Evolutionary conservation across 208 protist species (phyloP).

Genomic region (Trypanosomatidae sp.): DNA sequence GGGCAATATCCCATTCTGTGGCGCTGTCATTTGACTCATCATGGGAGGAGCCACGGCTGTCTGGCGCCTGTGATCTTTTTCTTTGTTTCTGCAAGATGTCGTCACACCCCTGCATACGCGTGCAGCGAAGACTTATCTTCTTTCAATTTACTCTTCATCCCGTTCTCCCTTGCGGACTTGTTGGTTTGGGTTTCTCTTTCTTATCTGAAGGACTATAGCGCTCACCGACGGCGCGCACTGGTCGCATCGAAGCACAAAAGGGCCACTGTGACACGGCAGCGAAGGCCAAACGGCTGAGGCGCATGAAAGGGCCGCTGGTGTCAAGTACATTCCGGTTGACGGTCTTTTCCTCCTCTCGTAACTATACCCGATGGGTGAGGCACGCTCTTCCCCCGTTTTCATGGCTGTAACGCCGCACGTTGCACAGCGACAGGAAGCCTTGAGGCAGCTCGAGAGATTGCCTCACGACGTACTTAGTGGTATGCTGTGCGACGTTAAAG

Average conservation of each 20-base stretch:
- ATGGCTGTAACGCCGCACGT: not conserved
- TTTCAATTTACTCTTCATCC: not conserved
- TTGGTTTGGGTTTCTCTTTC: not conserved
- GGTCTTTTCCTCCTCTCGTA: not conserved
- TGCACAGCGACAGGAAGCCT: not conserved
- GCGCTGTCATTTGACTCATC: not conserved
- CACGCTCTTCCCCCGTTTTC: no score
- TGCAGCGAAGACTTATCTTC: not conserved
- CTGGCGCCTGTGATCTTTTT: not conserved
- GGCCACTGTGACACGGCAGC: not conserved
- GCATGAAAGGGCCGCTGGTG: not conserved
- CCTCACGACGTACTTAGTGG: slow-evolving; percentile 86
- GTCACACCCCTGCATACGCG: not conserved
- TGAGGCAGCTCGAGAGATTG: not conserved
- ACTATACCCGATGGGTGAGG: not conserved
- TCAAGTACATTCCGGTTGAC: not conserved
- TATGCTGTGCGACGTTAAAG: slow-evolving; percentile 8
- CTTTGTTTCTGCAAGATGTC: not conserved
- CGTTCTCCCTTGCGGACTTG: not conserved
- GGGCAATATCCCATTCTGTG: not conserved
- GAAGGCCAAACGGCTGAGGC: no score
- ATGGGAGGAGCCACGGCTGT: not conserved
- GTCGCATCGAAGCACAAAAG: not conserved
- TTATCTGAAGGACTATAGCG: not conserved
- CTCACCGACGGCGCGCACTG: not conserved